Conservation (phyloP, 352 stramenopile species). For the Pythium monospermum region DNA sequence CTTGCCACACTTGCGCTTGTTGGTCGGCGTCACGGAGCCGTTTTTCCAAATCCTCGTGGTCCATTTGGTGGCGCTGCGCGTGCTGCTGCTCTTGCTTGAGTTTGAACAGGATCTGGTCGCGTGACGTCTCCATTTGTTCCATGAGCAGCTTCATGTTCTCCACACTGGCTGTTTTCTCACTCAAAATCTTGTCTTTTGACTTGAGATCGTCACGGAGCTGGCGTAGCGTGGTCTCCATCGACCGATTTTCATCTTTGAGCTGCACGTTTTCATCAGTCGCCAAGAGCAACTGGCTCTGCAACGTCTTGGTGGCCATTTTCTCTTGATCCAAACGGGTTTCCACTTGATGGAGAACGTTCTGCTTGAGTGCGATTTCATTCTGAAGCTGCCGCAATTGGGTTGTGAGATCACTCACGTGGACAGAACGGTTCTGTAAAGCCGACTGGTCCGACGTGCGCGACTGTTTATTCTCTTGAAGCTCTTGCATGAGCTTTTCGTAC, state of each 20-base stretch:
- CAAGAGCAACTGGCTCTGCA: conserved; percentile 51
- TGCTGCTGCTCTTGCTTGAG: conserved; percentile 71
- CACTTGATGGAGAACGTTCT: conserved; percentile 44
- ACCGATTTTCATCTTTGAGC: conserved; percentile 41
- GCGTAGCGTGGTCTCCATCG: conserved; percentile 48
- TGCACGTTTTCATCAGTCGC: conserved; percentile 59
- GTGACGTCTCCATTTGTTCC: conserved; percentile 79
- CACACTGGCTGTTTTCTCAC: conserved; percentile 55
- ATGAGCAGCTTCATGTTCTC: conserved; percentile 73
- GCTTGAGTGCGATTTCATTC: conserved; percentile 51
- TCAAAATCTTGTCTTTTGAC: conserved; percentile 48
- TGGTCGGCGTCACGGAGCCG: conserved; percentile 44
- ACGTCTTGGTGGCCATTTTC: conserved; percentile 44
- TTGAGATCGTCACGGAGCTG: conserved; percentile 56
- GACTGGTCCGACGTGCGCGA: conserved; percentile 51
- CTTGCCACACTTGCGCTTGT: conserved; percentile 33
- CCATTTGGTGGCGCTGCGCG: conserved; percentile 44
- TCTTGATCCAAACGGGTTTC: conserved; percentile 69
- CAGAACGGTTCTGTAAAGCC: conserved; percentile 50
- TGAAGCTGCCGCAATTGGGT: conserved; percentile 59
- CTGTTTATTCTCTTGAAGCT: conserved; percentile 53
- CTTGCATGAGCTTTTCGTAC: conserved; percentile 66
- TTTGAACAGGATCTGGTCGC: conserved; percentile 74
- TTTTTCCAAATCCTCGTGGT: conserved; percentile 46
- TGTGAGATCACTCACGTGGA: conserved; percentile 47